Percentiles rank a stretch among this genome's conserved stretches.
These are phyloP conservation scores for Pythium plurisporium DNA, from an alignment of 352 stramenopile genomes.

Conservation along the genomic window DNA sequence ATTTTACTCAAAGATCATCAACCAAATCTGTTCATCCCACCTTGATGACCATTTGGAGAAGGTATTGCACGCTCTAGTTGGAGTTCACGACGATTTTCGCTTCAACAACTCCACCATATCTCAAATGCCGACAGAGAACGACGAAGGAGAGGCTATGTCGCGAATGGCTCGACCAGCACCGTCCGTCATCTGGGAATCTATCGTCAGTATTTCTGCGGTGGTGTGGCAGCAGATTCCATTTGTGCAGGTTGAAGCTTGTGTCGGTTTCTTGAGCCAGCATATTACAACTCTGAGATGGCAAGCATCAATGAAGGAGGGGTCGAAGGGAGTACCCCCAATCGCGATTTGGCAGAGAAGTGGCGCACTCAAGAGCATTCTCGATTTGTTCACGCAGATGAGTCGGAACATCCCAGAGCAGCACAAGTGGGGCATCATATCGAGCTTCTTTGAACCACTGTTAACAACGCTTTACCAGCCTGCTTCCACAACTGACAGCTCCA, in stretches of 20 bases:
- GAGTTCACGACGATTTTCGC: constrained; percentile 76
- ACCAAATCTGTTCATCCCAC: constrained; percentile 58
- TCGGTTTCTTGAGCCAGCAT: constrained; percentile 27
- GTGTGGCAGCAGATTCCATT: constrained; percentile 26
- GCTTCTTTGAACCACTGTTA: constrained; percentile 76
- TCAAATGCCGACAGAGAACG: neutral
- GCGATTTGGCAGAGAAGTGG: constrained; percentile 56
- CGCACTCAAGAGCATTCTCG: constrained; percentile 72
- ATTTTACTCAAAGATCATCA: constrained; percentile 67
- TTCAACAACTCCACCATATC: constrained; percentile 37
- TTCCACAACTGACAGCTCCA: constrained; percentile 63
- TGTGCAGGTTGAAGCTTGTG: constrained; percentile 22
- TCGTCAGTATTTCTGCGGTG: constrained; percentile 16
- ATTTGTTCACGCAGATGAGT: constrained; percentile 72
- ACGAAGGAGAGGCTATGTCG: constrained; percentile 7
- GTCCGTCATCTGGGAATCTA: constrained; percentile 58
- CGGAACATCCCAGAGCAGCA: constrained; percentile 48
- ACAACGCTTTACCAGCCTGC: constrained; percentile 77
- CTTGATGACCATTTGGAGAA: constrained; percentile 82
- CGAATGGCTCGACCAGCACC: constrained; percentile 51
- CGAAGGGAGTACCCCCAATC: constrained; percentile 9
- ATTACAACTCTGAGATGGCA: constrained; percentile 25
- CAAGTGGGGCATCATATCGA: constrained; percentile 64
- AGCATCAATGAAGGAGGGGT: constrained; percentile 16
- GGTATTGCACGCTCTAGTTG: constrained; percentile 72